phyloP scores from a whole-genome alignment of 2,329 filamentous ascomycete genomes.

The Scolecobasidium constrictum region DNA sequence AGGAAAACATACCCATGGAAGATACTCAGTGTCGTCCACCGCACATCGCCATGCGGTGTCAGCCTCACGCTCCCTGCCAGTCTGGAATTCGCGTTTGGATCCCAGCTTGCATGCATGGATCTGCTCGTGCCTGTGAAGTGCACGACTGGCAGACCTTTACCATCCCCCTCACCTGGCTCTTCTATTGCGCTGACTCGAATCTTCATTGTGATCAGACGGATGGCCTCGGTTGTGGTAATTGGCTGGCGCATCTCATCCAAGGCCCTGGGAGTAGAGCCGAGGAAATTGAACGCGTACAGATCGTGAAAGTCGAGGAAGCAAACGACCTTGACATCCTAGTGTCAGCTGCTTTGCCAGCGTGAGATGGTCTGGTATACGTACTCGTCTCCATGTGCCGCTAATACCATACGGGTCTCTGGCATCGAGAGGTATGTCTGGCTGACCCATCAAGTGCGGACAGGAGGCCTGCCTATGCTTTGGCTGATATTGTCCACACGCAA shows the following conservation, averaged over 20 bases:
- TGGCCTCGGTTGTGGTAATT: conserved; percentile 54
- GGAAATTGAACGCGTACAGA: conserved; percentile 64
- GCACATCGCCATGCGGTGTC: conserved; percentile 59
- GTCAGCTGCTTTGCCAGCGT: background rate
- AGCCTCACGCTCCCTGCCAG: conserved; percentile 47
- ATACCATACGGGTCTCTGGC: conserved; percentile 59
- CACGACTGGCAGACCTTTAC: conserved; percentile 51
- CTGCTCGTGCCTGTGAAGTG: conserved; percentile 54
- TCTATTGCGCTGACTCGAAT: conserved; percentile 51
- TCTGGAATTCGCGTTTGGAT: conserved; percentile 35
- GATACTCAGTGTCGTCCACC: conserved; percentile 62
- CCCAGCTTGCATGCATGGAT: conserved; percentile 52
- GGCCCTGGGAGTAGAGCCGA: conserved; percentile 25
- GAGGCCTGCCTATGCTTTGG: background rate
- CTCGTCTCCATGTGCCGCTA: conserved; percentile 60
- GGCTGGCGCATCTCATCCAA: conserved; percentile 35
- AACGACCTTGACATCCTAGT: conserved; percentile 25
- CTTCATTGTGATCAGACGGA: conserved; percentile 59
- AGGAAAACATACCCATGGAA: conserved; percentile 28
- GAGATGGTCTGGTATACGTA: conserved; percentile 22
- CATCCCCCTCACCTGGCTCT: conserved; percentile 46
- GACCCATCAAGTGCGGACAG: conserved; percentile 14
- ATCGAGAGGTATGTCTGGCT: conserved; percentile 35
- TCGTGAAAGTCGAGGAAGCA: conserved; percentile 55
- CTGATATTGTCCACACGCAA: background rate